These are phyloP conservation scores for Phalaenopsis aphrodite DNA, from an alignment of 106 monocot genomes.

Conservation along the genomic window DNA sequence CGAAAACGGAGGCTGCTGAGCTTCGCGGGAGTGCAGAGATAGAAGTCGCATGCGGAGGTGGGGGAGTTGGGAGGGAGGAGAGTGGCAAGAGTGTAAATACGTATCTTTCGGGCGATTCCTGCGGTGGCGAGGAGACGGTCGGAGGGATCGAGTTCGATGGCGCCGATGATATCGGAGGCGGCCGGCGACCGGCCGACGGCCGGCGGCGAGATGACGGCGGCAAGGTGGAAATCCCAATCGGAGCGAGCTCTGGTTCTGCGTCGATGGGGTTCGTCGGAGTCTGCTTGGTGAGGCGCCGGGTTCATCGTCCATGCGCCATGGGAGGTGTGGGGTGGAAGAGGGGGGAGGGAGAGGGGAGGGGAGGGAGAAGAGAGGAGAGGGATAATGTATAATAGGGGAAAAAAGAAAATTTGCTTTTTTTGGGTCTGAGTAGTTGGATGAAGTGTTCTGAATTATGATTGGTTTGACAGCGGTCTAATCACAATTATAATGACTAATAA, in stretches of 20 bases:
- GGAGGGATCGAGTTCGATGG: slow-evolving; percentile 57
- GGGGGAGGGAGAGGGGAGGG: background rate
- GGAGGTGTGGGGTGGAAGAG: background rate
- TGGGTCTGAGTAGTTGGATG: background rate
- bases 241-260: slow-evolving; percentile 17
- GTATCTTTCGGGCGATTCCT: slow-evolving; percentile 77
- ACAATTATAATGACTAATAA: too few relatives aligned
- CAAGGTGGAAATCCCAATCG: slow-evolving; percentile 75
- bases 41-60: slow-evolving; percentile 20
- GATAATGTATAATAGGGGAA: background rate
- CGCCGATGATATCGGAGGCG: slow-evolving; percentile 62
- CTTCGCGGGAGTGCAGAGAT: slow-evolving; percentile 86
- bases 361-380: background rate
- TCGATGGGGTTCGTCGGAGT: background rate
- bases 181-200: background rate
- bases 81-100: slow-evolving; percentile 30
- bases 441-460: too few relatives aligned
- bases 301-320: slow-evolving; percentile 15
- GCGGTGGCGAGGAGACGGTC: slow-evolving; percentile 68
- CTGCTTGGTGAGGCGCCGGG: background rate
- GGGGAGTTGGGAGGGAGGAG: background rate
- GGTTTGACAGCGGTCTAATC: too few relatives aligned
- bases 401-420: background rate
- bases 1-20: slow-evolving; percentile 81
- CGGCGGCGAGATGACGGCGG: slow-evolving; percentile 32